Percentiles rank a stretch among this genome's conserved stretches.
Conservation (phyloP, 2,329 filamentous ascomycete genomes). For the Aspergillus quadricinctus region DNA sequence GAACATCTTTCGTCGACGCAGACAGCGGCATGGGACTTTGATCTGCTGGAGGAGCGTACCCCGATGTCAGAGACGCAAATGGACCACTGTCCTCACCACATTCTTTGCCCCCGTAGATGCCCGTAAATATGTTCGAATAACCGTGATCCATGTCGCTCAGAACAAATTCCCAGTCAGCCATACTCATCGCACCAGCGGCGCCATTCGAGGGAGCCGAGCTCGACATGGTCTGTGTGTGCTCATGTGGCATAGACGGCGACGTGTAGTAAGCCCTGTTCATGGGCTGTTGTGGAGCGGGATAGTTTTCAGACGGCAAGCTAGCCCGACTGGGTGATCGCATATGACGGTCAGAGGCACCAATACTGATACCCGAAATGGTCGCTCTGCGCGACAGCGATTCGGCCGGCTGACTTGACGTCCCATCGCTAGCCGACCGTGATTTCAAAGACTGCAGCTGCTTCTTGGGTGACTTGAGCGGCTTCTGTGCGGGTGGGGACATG, state of each 20-base stretch:
- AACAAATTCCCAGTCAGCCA: constrained; percentile 77
- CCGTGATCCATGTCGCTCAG: constrained; percentile 76
- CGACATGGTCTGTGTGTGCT: constrained; percentile 26
- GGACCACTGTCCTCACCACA: constrained; percentile 33
- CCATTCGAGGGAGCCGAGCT: constrained; percentile 43
- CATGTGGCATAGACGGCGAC: constrained; percentile 47
- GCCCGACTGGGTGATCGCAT: constrained; percentile 30
- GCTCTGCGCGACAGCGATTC: constrained; percentile 26
- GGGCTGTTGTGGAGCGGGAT: constrained; percentile 11
- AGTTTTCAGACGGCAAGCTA: constrained; percentile 24
- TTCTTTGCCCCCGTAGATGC: constrained; percentile 44
- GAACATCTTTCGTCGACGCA: constrained; percentile 23
- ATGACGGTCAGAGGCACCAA: constrained; percentile 21
- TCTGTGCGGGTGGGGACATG: constrained; percentile 31
- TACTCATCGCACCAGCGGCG: constrained; percentile 45
- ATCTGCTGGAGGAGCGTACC: constrained; percentile 26
- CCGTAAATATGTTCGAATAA: constrained; percentile 68
- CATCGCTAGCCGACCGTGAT: constrained; percentile 27
- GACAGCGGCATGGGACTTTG: constrained; percentile 15
- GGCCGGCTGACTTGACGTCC: constrained; percentile 15
- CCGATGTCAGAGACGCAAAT: constrained; percentile 31
- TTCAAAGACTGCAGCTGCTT: constrained; percentile 36
- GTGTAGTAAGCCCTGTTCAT: constrained; percentile 24
- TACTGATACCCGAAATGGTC: constrained; percentile 29
- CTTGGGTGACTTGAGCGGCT: constrained; percentile 28